Evolutionary conservation across 2,329 filamentous ascomycete genomes (phyloP).

Genomic region (Neofusicoccum sp.): DNA sequence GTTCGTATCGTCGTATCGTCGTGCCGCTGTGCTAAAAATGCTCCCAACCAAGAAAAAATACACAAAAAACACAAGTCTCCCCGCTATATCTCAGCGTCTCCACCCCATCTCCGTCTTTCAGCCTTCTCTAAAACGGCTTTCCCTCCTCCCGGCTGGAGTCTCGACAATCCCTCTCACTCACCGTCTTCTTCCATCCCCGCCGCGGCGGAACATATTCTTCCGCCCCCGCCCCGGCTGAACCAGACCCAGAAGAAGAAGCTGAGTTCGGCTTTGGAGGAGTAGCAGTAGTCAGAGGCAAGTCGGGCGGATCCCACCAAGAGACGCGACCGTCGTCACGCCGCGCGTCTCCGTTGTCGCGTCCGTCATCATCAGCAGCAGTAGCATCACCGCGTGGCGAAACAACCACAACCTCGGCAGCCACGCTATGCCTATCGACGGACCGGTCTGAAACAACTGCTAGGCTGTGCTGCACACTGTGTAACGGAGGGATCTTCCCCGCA

Average conservation of each 20-base stretch:
- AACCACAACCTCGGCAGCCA: neutral
- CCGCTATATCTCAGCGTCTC: no score
- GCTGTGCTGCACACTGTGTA: neutral
- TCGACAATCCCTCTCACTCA: neutral
- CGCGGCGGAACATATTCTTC: neutral
- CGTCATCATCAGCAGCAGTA: neutral
- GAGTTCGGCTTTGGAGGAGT: no score
- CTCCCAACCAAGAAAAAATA: no score
- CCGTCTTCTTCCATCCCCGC: neutral
- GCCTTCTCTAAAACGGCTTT: neutral
- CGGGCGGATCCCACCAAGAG: slow-evolving; percentile 5
- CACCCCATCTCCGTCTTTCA: no score
- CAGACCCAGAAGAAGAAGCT: no score
- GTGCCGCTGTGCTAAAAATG: no score
- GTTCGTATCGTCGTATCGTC: no score
- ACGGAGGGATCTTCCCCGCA: no score
- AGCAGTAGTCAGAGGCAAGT: neutral
- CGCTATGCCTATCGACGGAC: neutral
- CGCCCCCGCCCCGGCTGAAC: neutral
- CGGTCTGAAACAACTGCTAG: neutral
- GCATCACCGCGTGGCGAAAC: neutral
- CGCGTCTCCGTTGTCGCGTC: neutral
- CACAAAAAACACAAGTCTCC: no score
- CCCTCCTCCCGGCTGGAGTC: neutral
- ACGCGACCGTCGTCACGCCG: neutral